These are phyloP conservation scores for Globisporangium viniferum DNA, from an alignment of 352 stramenopile genomes.

Conservation along the genomic window DNA sequence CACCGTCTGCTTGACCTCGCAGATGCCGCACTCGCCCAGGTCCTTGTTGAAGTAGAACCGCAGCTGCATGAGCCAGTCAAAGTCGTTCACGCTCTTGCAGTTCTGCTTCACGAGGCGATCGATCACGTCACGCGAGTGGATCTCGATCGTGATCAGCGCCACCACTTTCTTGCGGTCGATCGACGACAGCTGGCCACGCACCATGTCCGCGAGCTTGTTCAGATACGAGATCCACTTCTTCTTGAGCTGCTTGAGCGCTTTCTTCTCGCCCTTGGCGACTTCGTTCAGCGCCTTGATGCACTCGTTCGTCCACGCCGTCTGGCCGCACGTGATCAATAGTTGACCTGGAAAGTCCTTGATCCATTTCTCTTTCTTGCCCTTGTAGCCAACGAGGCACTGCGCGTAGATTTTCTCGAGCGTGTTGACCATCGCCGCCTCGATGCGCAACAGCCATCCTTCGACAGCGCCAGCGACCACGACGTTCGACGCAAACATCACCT, in stretches of 20 bases:
- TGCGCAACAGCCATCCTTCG: constrained; percentile 86
- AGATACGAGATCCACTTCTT: constrained; percentile 94
- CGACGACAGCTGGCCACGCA: constrained; percentile 83
- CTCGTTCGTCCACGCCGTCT: constrained; percentile 92
- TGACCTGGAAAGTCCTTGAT: constrained; percentile 93
- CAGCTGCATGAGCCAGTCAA: constrained; percentile 89
- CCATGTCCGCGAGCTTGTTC: constrained; percentile 93
- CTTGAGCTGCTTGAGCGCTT: constrained; percentile 88
- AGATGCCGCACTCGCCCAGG: constrained; percentile 73
- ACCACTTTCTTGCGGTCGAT: constrained; percentile 96
- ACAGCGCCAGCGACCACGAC: constrained; percentile 89
- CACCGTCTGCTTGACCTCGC: constrained; percentile 85
- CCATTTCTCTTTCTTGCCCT: constrained; percentile 95
- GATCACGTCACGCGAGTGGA: constrained; percentile 95
- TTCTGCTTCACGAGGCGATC: constrained; percentile 93
- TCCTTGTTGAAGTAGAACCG: constrained; percentile 89
- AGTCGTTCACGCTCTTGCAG: constrained; percentile 90
- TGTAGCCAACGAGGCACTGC: constrained; percentile 83
- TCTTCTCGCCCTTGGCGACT: constrained; percentile 89
- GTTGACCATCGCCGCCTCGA: constrained; percentile 84
- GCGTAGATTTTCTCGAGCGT: constrained; percentile 85
- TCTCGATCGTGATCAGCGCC: constrained; percentile 96
- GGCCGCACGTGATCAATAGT: constrained; percentile 90
- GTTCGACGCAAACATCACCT: constrained; percentile 80
- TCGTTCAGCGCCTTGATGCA: constrained; percentile 92